Conservation (phyloP, 805 yeast genomes). For the Nakazawaea wickerhamii region DNA sequence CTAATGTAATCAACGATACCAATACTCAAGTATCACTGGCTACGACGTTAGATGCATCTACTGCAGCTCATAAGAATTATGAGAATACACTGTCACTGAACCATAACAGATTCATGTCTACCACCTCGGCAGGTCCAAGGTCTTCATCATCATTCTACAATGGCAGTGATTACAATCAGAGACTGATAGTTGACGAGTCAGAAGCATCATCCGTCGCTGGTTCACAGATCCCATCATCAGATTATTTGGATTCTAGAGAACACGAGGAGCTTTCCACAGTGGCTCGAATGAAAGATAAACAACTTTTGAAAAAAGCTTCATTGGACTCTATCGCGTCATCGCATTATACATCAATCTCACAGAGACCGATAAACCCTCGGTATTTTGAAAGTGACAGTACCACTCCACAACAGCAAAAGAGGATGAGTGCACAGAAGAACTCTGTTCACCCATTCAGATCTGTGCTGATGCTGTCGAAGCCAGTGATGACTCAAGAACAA, state of each 20-base stretch:
- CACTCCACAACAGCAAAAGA: background rate
- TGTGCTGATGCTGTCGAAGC: background rate
- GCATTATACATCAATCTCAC: slow-evolving; percentile 23
- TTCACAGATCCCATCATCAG: slow-evolving; percentile 11
- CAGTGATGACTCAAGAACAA: slow-evolving; percentile 2
- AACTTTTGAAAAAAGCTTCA: slow-evolving; percentile 22
- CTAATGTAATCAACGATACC: background rate
- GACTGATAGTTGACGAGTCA: slow-evolving; percentile 8
- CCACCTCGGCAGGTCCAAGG: slow-evolving; percentile 1
- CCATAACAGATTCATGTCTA: slow-evolving; percentile 6
- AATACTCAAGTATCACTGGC: slow-evolving; percentile 6
- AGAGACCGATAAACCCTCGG: slow-evolving; percentile 22
- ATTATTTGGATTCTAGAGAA: slow-evolving; percentile 12
- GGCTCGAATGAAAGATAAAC: slow-evolving; percentile 15
- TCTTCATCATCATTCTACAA: slow-evolving; percentile 9
- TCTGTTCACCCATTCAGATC: slow-evolving; percentile 10
- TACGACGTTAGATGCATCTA: slow-evolving; percentile 2
- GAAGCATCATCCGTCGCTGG: background rate
- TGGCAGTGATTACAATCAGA: background rate
- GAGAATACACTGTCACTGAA: background rate
- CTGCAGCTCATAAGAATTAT: slow-evolving; percentile 3
- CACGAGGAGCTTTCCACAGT: slow-evolving; percentile 2
- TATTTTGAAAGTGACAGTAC: slow-evolving; percentile 15
- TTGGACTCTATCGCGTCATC: slow-evolving; percentile 28
- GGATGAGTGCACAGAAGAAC: background rate